Percentiles rank a stretch among this genome's conserved stretches.
phyloP scores from a whole-genome alignment of 1,284 basidiomycete species.

The Anthracocystis panici-leucophaei region DNA sequence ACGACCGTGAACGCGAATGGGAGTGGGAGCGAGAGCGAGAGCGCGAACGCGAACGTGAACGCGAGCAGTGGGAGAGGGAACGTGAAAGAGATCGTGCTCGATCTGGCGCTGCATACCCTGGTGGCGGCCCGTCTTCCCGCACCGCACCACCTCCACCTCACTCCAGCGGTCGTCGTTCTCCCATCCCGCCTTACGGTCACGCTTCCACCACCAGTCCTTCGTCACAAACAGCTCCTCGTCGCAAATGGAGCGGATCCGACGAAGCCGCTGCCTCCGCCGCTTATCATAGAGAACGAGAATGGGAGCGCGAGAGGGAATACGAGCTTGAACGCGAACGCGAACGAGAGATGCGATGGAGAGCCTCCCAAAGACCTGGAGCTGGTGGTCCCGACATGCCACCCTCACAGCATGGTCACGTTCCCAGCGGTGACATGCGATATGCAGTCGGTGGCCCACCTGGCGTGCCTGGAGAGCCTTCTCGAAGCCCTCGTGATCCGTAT shows the following conservation, averaged over 20 bases:
- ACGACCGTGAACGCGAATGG: conserved; percentile 33
- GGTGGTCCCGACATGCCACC: conserved; percentile 30
- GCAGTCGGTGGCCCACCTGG: conserved; percentile 23
- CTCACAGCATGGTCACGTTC: conserved; percentile 19
- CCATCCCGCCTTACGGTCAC: conserved; percentile 30
- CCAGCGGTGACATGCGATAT: conserved; percentile 42
- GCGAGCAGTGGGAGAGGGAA: conserved; percentile 34
- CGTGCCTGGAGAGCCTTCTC: conserved; percentile 27
- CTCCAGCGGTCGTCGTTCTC: conserved; percentile 25
- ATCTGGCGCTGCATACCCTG: conserved; percentile 17
- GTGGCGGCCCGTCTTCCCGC: conserved; percentile 28
- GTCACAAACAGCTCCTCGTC: conserved; percentile 43
- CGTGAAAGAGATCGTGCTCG: conserved; percentile 27
- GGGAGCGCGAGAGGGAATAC: conserved; percentile 49
- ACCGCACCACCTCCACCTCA: conserved; percentile 27
- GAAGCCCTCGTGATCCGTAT: conserved; percentile 38
- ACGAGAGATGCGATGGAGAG: conserved; percentile 49
- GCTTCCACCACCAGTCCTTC: conserved; percentile 37
- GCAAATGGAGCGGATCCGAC: conserved; percentile 60
- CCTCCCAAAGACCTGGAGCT: conserved; percentile 29
- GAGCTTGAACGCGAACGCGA: conserved; percentile 51
- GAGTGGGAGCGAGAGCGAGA: conserved; percentile 32
- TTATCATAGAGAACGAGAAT: conserved; percentile 42
- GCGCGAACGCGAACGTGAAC: conserved; percentile 29
- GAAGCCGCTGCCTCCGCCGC: conserved; percentile 39